Evolutionary conservation across 1,284 basidiomycete species (phyloP), one percentile per base, ranked within the genome.

Genomic region (Ceratobasidium sp.): DNA sequence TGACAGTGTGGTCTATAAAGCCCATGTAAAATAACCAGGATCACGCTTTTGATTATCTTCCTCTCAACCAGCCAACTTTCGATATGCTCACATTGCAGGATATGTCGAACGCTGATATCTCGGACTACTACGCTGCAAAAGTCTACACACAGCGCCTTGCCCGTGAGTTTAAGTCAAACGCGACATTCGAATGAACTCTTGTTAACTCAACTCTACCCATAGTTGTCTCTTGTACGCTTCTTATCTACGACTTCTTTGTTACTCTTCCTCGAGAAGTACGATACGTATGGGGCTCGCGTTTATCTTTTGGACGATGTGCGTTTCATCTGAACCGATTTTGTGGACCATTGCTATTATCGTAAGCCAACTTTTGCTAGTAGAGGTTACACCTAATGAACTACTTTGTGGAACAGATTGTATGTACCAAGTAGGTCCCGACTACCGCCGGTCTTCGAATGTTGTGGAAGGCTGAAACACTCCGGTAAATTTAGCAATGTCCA

Each of bases 281-380:
- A 16, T 62, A 62, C 30, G 59, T 62, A 13, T 62, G 59, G 59
- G 21, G 26, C 8, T 21, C 59, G 16, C 35, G 28, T 23, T 44
- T 35, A 41, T 23, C n/a, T n/a, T 62, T 46, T 21, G 59, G 59
- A 4, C 59, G 59, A 11, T 14, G 23, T 26, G 59, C 59, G n/a
- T 62, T 62, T 47, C 59, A 62, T 47, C 26, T 62, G 21, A 62
- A 62, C 41, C 18, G 59, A 16, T 4, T 44, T 26, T 62, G 59
- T n/a, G 47, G 47, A 23, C 47, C 47, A 9, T 18, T 49, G 47
- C 47, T 49, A 7, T 49, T 49, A 6, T 16, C 47, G 47, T 49
- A 23, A 49, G 47, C 5, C n/a, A 23, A 7, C n/a, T 18, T 6
- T 7, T 6, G 6, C 7, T 49, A 18, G 16, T n/a, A 49, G 18